These are phyloP conservation scores for Neospermospora avenae DNA, from an alignment of 2,329 filamentous ascomycete species.

Conservation along the genomic window DNA sequence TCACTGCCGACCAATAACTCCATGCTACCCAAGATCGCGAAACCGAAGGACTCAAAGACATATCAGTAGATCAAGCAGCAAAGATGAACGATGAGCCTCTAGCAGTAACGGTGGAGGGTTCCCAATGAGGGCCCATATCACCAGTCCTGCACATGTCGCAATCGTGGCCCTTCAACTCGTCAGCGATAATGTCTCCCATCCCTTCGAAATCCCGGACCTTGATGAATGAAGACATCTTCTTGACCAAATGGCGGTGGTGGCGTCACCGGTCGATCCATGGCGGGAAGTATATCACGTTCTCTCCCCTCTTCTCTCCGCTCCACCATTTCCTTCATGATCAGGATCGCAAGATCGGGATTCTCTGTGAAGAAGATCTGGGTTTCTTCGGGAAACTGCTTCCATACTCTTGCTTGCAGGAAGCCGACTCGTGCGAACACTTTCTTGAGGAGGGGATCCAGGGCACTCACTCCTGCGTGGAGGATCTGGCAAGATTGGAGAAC, in stretches of 20 bases:
- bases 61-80: not conserved
- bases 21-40: not conserved
- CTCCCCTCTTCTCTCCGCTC: conserved; percentile 42
- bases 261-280: conserved; percentile 39
- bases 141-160: too few species aligned
- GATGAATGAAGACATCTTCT: conserved; percentile 20
- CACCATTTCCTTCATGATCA: conserved; percentile 47
- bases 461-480: conserved; percentile 43
- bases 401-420: conserved; percentile 46
- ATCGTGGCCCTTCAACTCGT: not conserved
- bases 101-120: not conserved
- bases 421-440: conserved; percentile 49
- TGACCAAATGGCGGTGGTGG: conserved; percentile 1
- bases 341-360: conserved; percentile 45
- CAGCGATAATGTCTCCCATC: conserved; percentile 9
- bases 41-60: not conserved
- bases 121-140: too few species aligned
- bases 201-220: conserved; percentile 19
- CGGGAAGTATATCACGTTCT: conserved; percentile 40
- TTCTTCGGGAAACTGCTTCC: conserved; percentile 40
- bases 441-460: conserved; percentile 42
- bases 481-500: conserved; percentile 44
- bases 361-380: conserved; percentile 43
- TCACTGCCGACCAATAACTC: not conserved
- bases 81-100: not conserved